These are phyloP conservation scores for Ilyonectria robusta DNA, from an alignment of 2,329 filamentous ascomycete species.

Conservation along the genomic window DNA sequence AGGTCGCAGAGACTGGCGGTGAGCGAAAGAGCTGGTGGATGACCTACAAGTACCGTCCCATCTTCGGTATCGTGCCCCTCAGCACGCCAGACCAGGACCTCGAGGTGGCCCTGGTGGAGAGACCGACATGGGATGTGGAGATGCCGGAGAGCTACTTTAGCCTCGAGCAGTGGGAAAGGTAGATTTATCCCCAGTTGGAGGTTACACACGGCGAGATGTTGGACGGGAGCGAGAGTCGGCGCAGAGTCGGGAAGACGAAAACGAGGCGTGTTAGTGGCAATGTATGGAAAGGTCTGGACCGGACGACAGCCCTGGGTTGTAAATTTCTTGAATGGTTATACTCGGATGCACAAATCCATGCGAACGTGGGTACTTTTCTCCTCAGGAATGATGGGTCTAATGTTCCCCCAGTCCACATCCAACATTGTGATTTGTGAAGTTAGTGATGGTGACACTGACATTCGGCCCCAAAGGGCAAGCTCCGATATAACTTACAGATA, in stretches of 20 bases:
- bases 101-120: constrained; percentile 91
- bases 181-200: constrained; percentile 25
- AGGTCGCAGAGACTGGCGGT: constrained; percentile 42
- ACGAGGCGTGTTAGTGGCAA: constrained; percentile 23
- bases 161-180: constrained; percentile 67
- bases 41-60: constrained; percentile 94
- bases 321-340: constrained; percentile 33
- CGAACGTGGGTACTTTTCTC: constrained; percentile 10
- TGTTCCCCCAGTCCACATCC: constrained; percentile 9
- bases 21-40: constrained; percentile 74
- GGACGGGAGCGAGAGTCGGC: constrained; percentile 3
- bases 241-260: constrained; percentile 18
- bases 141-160: constrained; percentile 79
- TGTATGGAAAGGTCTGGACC: constrained; percentile 24
- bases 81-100: constrained; percentile 59
- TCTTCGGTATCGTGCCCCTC: constrained; percentile 78
- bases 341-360: constrained; percentile 24
- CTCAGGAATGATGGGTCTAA: constrained; percentile 8
- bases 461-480: neutral
- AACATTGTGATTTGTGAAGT: neutral
- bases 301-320: constrained; percentile 20
- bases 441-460: neutral
- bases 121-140: constrained; percentile 87
- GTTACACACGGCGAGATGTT: constrained; percentile 10
- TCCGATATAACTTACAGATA: neutral